These are phyloP conservation scores for Sporodiniella umbellata DNA, from an alignment of 371 early-diverging fungal species.

Conservation along the genomic window DNA sequence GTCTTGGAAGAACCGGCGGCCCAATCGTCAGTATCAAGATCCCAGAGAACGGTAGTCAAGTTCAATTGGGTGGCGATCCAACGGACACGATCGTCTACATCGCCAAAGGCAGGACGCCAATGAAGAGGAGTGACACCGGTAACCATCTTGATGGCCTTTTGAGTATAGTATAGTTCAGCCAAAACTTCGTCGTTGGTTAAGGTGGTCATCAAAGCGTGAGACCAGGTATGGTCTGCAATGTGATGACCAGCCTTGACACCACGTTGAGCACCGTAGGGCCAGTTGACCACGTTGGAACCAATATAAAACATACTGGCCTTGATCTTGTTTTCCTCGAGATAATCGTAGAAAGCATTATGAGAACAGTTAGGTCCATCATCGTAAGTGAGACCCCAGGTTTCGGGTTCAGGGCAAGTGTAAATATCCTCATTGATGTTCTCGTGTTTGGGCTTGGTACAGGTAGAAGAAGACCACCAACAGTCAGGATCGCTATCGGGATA, in stretches of 20 bases:
- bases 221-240: constrained; percentile 73
- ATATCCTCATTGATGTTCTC: constrained; percentile 41
- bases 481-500: constrained; percentile 41
- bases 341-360: constrained; percentile 46
- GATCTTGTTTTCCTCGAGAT: constrained; percentile 40
- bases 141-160: constrained; percentile 56
- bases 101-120: constrained; percentile 59
- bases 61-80: constrained; percentile 54
- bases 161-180: constrained; percentile 72
- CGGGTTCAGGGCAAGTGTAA: constrained; percentile 45
- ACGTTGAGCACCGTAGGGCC: constrained; percentile 52
- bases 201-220: constrained; percentile 63
- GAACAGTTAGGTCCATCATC: constrained; percentile 66
- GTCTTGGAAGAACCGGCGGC: constrained; percentile 45
- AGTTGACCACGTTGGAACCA: constrained; percentile 62
- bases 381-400: constrained; percentile 63
- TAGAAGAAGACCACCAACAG: constrained; percentile 51
- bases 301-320: constrained; percentile 73
- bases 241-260: constrained; percentile 62
- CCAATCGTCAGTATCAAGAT: constrained; percentile 57
- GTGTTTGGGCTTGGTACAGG: constrained; percentile 42
- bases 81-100: constrained; percentile 67
- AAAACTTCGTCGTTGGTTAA: constrained; percentile 67
- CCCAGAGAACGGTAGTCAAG: constrained; percentile 50
- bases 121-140: constrained; percentile 48